Conservation (phyloP, 208 protist genomes). For the Wallacemonas sp. region DNA sequence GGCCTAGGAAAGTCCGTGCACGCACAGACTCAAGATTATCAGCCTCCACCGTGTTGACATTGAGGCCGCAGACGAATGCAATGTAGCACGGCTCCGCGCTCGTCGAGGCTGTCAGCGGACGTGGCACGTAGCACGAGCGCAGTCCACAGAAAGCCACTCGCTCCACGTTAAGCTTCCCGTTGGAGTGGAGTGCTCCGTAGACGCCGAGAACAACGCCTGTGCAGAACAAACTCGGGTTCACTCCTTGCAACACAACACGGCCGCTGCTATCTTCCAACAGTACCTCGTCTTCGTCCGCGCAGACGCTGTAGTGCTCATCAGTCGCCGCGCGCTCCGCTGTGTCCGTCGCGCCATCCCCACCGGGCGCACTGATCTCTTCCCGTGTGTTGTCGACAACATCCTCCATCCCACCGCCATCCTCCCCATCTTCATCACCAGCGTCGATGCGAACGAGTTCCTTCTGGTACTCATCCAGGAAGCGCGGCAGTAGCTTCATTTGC, state of each 20-base stretch:
- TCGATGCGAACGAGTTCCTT: slow-evolving; percentile 82
- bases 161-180: slow-evolving; percentile 63
- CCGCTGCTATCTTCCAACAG: slow-evolving; percentile 85
- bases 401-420: slow-evolving; percentile 3
- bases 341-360: slow-evolving; percentile 15
- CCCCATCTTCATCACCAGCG: slow-evolving; percentile 66
- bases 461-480: slow-evolving; percentile 88
- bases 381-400: slow-evolving; percentile 26
- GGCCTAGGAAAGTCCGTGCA: slow-evolving; percentile 44
- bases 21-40: slow-evolving; percentile 16
- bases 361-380: slow-evolving; percentile 7
- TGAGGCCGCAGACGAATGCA: slow-evolving; percentile 78
- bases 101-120: slow-evolving; percentile 11
- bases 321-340: slow-evolving; percentile 6
- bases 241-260: slow-evolving; percentile 52
- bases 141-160: slow-evolving; percentile 56
- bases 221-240: slow-evolving; percentile 57
- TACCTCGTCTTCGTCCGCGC: slow-evolving; percentile 58
- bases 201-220: slow-evolving; percentile 79
- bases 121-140: slow-evolving; percentile 44
- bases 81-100: slow-evolving; percentile 67
- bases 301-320: slow-evolving; percentile 49
- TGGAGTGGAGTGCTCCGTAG: slow-evolving; percentile 60
- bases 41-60: slow-evolving; percentile 21
- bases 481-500: slow-evolving; percentile 84